phyloP scores from a whole-genome alignment of 768 basidiomycete species.

The Naganishia antarctica region DNA sequence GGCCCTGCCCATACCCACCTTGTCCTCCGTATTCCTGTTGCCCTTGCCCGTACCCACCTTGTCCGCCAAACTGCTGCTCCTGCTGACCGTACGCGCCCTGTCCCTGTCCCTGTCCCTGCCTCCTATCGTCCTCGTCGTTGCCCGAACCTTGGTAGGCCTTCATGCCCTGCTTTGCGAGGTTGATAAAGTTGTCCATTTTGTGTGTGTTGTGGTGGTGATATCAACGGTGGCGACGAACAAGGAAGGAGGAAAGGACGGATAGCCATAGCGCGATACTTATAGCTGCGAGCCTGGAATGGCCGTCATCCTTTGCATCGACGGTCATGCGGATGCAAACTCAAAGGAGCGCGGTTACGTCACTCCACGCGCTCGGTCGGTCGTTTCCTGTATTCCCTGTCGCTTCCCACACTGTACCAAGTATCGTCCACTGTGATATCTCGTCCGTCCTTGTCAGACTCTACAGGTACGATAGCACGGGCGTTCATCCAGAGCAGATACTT shows the following conservation, averaged over 20 bases:
- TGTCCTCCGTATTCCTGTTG: constrained; percentile 34
- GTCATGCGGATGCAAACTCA: no score
- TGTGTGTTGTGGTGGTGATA: background rate
- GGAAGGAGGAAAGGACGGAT: background rate
- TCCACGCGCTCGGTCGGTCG: no score
- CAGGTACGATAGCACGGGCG: no score
- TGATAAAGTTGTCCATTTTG: constrained; percentile 60
- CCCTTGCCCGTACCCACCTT: background rate
- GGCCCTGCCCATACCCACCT: background rate
- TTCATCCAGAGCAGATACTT: no score
- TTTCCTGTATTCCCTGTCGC: no score
- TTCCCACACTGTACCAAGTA: no score
- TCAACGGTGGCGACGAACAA: background rate
- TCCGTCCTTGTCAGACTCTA: no score
- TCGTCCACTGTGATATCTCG: no score
- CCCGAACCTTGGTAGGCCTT: constrained; percentile 57
- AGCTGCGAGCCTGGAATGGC: no score
- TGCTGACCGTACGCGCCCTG: constrained; percentile 25
- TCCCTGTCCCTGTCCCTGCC: constrained; percentile 27
- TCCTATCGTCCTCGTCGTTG: constrained; percentile 40
- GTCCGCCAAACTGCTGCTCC: constrained; percentile 36
- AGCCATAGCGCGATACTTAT: no score
- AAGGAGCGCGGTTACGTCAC: no score
- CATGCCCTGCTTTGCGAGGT: constrained; percentile 65
- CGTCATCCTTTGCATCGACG: no score